A percentile compares a stretch with the other conserved stretches of the same genome.
These are phyloP conservation scores for Triticum timopheevii DNA, from an alignment of 176 grass and related monocot genomes.

Conservation along the genomic window DNA sequence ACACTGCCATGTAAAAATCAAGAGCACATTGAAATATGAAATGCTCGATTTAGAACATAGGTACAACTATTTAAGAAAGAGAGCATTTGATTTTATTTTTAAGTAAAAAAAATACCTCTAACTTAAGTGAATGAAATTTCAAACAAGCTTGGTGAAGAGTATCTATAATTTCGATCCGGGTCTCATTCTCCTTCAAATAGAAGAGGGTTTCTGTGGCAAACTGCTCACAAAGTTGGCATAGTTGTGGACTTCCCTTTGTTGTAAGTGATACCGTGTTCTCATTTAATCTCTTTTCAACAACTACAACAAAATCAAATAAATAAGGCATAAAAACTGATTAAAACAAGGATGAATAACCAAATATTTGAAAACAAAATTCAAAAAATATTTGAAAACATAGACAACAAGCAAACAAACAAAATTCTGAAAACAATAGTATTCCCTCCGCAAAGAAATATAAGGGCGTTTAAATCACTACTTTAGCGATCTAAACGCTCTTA, in stretches of 20 bases:
- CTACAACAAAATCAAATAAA: constrained; percentile 39
- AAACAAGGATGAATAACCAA: constrained; percentile 25
- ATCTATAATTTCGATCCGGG: constrained; percentile 50
- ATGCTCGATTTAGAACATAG: background rate
- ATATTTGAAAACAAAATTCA: background rate
- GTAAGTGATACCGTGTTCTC: background rate
- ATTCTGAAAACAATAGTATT: background rate
- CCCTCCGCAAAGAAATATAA: too few species aligned
- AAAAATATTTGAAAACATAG: background rate
- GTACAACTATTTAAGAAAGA: background rate
- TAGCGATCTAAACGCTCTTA: too few species aligned
- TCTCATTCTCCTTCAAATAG: constrained; percentile 72
- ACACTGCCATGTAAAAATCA: constrained; percentile 52
- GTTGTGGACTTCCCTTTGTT: constrained; percentile 42
- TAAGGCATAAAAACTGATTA: background rate
- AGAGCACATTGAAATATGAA: background rate
- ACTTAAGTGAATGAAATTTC: constrained; percentile 45
- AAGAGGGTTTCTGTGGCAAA: constrained; percentile 56
- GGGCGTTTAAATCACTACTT: too few species aligned
- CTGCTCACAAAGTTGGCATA: constrained; percentile 65
- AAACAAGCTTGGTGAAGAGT: constrained; percentile 64
- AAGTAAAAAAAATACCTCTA: constrained; percentile 45
- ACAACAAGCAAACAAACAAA: background rate
- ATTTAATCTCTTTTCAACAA: constrained; percentile 32
- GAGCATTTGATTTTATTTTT: background rate